phyloP scores from a whole-genome alignment of 208 protist genomes.

The Leishmania major region DNA sequence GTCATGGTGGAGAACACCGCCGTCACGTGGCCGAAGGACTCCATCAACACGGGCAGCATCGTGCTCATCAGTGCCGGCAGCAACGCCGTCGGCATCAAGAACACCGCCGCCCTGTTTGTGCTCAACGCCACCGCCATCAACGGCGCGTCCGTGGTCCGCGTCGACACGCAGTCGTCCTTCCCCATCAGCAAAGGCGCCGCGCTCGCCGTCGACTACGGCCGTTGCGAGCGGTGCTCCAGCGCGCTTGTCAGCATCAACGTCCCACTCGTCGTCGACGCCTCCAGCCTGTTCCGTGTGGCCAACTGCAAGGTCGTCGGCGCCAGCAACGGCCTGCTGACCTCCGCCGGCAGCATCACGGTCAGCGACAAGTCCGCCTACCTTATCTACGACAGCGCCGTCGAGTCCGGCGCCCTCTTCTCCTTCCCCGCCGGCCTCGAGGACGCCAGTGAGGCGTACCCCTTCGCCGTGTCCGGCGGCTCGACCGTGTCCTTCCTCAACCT shows the following conservation, averaged over 20 bases:
- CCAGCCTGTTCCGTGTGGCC: conserved; percentile 25
- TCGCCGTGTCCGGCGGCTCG: conserved; percentile 4
- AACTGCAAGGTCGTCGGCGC: not conserved
- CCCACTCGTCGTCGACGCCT: conserved; percentile 6
- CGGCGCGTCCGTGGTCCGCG: conserved; percentile 15
- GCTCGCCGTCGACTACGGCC: conserved; percentile 17
- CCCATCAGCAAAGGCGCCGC: conserved; percentile 6
- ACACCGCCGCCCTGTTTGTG: conserved; percentile 14
- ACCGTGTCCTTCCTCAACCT: conserved; percentile 12
- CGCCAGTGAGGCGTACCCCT: not conserved
- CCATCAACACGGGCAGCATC: conserved; percentile 10
- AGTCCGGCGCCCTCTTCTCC: conserved; percentile 10
- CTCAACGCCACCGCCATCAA: conserved; percentile 19
- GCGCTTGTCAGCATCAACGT: conserved; percentile 7
- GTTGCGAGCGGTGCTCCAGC: conserved; percentile 13
- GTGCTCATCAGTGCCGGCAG: conserved; percentile 14
- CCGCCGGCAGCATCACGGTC: conserved; percentile 11
- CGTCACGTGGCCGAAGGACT: conserved; percentile 13
- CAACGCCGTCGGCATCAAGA: conserved; percentile 8
- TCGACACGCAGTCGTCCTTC: conserved; percentile 11
- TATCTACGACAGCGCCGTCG: conserved; percentile 1
- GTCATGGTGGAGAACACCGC: conserved; percentile 14
- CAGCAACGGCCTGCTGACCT: conserved; percentile 2
- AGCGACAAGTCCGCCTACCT: conserved; percentile 14
- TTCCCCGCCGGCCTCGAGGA: conserved; percentile 4